Conservation (phyloP, 257 asterid species). For the Pogostemon cablin region DNA sequence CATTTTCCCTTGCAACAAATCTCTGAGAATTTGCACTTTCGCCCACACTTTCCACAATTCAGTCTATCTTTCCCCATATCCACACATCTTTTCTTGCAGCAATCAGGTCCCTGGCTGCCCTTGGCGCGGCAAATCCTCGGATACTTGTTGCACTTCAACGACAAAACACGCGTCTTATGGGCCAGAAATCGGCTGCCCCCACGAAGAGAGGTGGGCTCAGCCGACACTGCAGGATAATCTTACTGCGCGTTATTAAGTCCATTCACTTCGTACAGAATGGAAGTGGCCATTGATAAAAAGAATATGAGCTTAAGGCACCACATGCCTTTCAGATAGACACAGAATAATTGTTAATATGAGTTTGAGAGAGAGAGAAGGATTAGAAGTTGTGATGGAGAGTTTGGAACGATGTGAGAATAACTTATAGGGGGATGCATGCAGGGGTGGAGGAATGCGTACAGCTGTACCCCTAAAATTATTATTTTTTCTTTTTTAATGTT, state of each 20-base stretch:
- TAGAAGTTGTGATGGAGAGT: conserved; percentile 5
- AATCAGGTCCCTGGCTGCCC: conserved; percentile 67
- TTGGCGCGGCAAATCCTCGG: conserved; percentile 49
- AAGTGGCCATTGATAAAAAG: conserved; percentile 35
- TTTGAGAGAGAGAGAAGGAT: not conserved
- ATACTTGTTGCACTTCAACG: conserved; percentile 50
- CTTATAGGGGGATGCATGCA: conserved; percentile 19
- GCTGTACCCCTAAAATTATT: no score
- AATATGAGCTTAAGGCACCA: conserved; percentile 33
- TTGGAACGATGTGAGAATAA: conserved; percentile 13
- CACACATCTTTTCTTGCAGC: conserved; percentile 71
- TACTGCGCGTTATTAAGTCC: conserved; percentile 7
- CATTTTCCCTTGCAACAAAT: conserved; percentile 73
- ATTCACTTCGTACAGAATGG: conserved; percentile 19
- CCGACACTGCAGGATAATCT: not conserved
- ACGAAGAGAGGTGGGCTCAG: conserved; percentile 32
- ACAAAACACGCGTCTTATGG: conserved; percentile 20
- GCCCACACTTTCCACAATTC: conserved; percentile 73
- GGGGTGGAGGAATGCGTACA: not conserved
- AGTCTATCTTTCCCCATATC: conserved; percentile 40
- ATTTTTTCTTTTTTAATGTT: no score
- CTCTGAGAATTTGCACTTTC: conserved; percentile 53
- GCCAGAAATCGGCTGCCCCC: conserved; percentile 48
- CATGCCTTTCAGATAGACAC: conserved; percentile 29
- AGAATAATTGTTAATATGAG: not conserved